A percentile compares a stretch with the other conserved stretches of the same genome.
These are phyloP conservation scores for Tetrahymena thermophila DNA, from an alignment of 73 alveolate species.

Conservation along the genomic window DNA sequence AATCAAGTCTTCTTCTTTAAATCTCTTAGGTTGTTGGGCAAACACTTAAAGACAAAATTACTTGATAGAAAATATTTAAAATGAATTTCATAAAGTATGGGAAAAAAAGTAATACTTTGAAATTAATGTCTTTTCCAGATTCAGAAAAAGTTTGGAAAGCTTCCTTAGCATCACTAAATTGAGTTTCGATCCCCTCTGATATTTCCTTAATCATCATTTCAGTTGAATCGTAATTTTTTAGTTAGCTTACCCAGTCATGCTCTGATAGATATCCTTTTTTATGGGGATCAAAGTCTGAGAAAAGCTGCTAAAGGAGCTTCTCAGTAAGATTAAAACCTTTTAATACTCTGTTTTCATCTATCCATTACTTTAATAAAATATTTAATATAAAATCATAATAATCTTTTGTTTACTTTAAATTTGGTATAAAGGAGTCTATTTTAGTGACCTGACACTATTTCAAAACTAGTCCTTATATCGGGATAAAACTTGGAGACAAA, in stretches of 20 bases:
- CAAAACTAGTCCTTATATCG: slow-evolving; percentile 53
- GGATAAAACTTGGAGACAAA: slow-evolving; percentile 51
- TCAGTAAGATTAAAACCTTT: slow-evolving; percentile 77
- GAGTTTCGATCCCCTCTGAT: slow-evolving; percentile 50
- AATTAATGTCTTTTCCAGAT: not conserved
- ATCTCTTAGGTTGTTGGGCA: slow-evolving; percentile 56
- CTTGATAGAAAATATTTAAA: not conserved
- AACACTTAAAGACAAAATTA: slow-evolving; percentile 42
- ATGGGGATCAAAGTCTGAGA: slow-evolving; percentile 75
- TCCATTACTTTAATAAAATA: slow-evolving; percentile 15
- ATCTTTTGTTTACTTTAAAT: slow-evolving; percentile 12
- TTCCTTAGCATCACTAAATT: slow-evolving; percentile 49
- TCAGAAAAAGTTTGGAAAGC: slow-evolving; percentile 51
- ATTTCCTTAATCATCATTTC: slow-evolving; percentile 59
- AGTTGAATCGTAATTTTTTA: slow-evolving; percentile 48
- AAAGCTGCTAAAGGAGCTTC: slow-evolving; percentile 51
- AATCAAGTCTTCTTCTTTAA: slow-evolving; percentile 44
- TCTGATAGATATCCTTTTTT: slow-evolving; percentile 75
- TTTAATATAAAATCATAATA: not conserved
- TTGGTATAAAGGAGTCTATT: slow-evolving; percentile 46
- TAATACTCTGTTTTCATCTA: slow-evolving; percentile 56
- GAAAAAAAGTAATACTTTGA: not conserved
- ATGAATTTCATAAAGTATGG: slow-evolving; percentile 22
- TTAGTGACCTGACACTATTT: slow-evolving; percentile 47
- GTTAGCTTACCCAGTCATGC: slow-evolving; percentile 62